Percentiles rank a stretch among this genome's conserved stretches.
Evolutionary conservation across 75 land plant genomes (phyloP).

Genomic region (Ceratopteris richardii): DNA sequence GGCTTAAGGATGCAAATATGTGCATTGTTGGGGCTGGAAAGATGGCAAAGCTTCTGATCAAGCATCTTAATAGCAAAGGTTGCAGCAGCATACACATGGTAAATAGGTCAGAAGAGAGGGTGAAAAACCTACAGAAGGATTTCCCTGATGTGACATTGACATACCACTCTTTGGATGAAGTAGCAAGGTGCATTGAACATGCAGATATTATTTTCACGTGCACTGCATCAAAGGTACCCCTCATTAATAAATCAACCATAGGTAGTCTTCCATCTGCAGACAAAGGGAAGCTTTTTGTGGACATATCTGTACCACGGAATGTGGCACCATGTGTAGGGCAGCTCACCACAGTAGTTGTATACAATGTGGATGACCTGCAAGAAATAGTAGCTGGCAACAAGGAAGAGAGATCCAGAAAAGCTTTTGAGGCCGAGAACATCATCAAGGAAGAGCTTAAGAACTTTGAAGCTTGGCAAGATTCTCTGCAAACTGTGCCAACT

Average conservation of each 20-base stretch:
- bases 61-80: slow-evolving; percentile 83
- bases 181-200: slow-evolving; percentile 61
- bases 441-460: slow-evolving; percentile 35
- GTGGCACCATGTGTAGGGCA: slow-evolving; percentile 67
- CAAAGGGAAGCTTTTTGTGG: slow-evolving; percentile 56
- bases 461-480: slow-evolving; percentile 53
- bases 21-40: slow-evolving; percentile 91
- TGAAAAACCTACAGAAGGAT: slow-evolving; percentile 53
- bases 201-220: slow-evolving; percentile 90
- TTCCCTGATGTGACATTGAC: slow-evolving; percentile 51
- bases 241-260: slow-evolving; percentile 61
- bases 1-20: slow-evolving; percentile 42
- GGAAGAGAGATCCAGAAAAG: slow-evolving; percentile 47
- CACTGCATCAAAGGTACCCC: slow-evolving; percentile 78
- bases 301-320: slow-evolving; percentile 93
- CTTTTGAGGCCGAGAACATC: slow-evolving; percentile 48
- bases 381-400: slow-evolving; percentile 60
- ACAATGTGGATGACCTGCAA: slow-evolving; percentile 60
- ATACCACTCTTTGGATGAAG: slow-evolving; percentile 60
- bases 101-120: slow-evolving; percentile 63
- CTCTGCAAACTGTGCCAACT: slow-evolving; percentile 51
- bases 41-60: slow-evolving; percentile 91
- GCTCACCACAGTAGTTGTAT: slow-evolving; percentile 41
- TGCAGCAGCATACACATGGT: slow-evolving; percentile 70
- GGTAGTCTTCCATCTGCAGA: slow-evolving; percentile 38